Evolutionary conservation across 371 early-diverging fungal species (phyloP), one percentile per base, ranked within the genome.

Genomic region (Batkoa obscura): DNA sequence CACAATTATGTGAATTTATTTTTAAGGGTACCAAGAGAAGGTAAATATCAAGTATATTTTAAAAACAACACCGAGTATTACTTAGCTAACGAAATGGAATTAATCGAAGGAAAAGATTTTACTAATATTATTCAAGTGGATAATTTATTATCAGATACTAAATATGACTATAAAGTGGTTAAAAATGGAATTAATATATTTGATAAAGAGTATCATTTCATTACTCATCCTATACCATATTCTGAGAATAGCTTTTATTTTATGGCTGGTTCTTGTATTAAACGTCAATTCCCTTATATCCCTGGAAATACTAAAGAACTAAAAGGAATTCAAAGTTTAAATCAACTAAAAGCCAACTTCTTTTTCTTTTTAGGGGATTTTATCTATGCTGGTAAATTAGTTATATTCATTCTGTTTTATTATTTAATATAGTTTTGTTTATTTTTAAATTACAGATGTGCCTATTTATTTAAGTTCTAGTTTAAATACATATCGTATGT

Each of bases 351-450:
- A 15, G 55, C 66, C 58, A 34, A 45, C 13, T 56, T 56, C 34
- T 42, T 70, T 9, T 55, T 71, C 58, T 70, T 71, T 46, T 52
- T 71, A 57, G 72, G 72, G 56, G 72, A 72, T 60, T 72, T 71
- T 59, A 64, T 72, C 60, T 72, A 72, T 60, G 66, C 73, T 42
- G 55, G 55, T 54, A 42, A 34, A 9, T 23, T 3, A 32, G 17
- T 50, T 5, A 23, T 6, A 9, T 36, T 32, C 17, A 12, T 54
- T 13, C 9, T 6, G 15, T 41, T 41, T 41, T 41, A n/a, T 8
- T 10, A 41, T 41, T 10, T n/a, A 8, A 41, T 17, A 42, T 3
- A 12, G 0, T 37, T 54, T 17, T 23, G n/a, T 32, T 35, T 8
- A 50, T 50, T 50, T 32, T 50, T 31, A 32, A 50, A 50, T 9